Conservation (phyloP, 2,329 filamentous ascomycete genomes). For the Mycosphaerella sp. region DNA sequence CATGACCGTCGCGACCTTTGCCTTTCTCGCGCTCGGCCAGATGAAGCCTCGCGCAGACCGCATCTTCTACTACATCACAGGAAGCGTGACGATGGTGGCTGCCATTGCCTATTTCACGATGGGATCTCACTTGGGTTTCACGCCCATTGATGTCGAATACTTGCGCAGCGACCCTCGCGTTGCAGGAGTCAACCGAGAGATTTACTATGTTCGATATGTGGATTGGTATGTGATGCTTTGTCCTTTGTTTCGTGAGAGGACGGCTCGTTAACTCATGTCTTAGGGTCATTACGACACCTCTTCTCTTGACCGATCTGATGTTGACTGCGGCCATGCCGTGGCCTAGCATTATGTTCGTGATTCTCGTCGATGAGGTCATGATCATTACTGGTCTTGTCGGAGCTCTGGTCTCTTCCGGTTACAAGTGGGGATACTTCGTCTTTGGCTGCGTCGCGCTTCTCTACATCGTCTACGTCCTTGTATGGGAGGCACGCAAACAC, state of each 20-base stretch:
- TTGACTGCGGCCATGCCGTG: slow-evolving; percentile 60
- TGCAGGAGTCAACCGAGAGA: slow-evolving; percentile 51
- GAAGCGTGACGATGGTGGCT: slow-evolving; percentile 52
- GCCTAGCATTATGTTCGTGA: slow-evolving; percentile 56
- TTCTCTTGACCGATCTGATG: slow-evolving; percentile 57
- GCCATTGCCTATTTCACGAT: slow-evolving; percentile 61
- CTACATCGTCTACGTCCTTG: slow-evolving; percentile 56
- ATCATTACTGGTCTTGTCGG: slow-evolving; percentile 62
- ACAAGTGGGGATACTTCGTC: slow-evolving; percentile 64
- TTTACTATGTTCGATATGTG: slow-evolving; percentile 63
- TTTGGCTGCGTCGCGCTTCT: slow-evolving; percentile 48
- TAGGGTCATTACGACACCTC: slow-evolving; percentile 54
- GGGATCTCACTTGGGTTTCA: slow-evolving; percentile 60
- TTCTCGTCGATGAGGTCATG: slow-evolving; percentile 61
- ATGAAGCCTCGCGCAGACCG: slow-evolving; percentile 52
- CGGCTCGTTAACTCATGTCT: no score
- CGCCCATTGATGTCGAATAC: slow-evolving; percentile 58
- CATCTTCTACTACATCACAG: slow-evolving; percentile 60
- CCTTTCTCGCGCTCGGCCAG: slow-evolving; percentile 48
- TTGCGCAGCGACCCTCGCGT: slow-evolving; percentile 42
- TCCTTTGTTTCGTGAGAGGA: no score
- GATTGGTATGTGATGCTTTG: slow-evolving; percentile 48
- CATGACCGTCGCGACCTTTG: slow-evolving; percentile 52
- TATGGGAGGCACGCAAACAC: slow-evolving; percentile 51
- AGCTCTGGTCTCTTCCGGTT: slow-evolving; percentile 54